A percentile compares a stretch with the other conserved stretches of the same genome.
phyloP scores from a whole-genome alignment of 306 rosid genomes.

The Amphicarpaea edgeworthii region DNA sequence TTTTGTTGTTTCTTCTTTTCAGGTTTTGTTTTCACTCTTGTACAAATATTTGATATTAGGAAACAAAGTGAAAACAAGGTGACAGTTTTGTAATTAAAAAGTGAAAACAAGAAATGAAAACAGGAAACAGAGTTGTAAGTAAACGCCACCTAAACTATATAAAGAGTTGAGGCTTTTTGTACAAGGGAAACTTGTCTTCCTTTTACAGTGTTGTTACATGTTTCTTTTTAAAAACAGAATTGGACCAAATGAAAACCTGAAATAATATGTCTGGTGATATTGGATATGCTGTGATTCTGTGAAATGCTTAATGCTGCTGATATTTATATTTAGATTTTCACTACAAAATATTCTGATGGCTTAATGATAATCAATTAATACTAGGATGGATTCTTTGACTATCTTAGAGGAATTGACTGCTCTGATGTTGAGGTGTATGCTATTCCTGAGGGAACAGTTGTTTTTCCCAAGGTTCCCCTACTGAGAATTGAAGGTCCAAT shows the following conservation, averaged over 20 bases:
- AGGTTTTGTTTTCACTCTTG: too few relatives aligned
- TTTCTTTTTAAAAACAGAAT: slow-evolving; percentile 12
- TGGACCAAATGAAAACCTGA: neutral
- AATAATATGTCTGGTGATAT: neutral
- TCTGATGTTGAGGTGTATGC: slow-evolving; percentile 92
- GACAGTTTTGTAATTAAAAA: too few relatives aligned
- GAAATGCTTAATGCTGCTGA: slow-evolving; percentile 28
- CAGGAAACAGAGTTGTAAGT: too few relatives aligned
- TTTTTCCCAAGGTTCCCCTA: slow-evolving; percentile 94
- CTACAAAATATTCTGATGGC: slow-evolving; percentile 32
- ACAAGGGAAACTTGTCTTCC: slow-evolving; percentile 28
- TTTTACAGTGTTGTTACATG: neutral
- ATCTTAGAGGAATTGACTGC: slow-evolving; percentile 90
- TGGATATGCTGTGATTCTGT: slow-evolving; percentile 38
- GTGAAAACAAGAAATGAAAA: too few relatives aligned
- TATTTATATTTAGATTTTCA: slow-evolving; percentile 24
- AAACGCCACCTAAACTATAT: too few relatives aligned
- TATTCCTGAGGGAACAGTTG: slow-evolving; percentile 86
- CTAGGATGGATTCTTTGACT: slow-evolving; percentile 89
- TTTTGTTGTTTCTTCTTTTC: too few relatives aligned
- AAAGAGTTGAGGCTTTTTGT: slow-evolving; percentile 17
- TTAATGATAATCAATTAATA: slow-evolving; percentile 40
- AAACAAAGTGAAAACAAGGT: too few relatives aligned
- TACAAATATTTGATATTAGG: too few relatives aligned
- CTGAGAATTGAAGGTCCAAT: slow-evolving; percentile 94